Conservation (phyloP, 1,139 yeast species). For the Candida labiduridarum region DNA sequence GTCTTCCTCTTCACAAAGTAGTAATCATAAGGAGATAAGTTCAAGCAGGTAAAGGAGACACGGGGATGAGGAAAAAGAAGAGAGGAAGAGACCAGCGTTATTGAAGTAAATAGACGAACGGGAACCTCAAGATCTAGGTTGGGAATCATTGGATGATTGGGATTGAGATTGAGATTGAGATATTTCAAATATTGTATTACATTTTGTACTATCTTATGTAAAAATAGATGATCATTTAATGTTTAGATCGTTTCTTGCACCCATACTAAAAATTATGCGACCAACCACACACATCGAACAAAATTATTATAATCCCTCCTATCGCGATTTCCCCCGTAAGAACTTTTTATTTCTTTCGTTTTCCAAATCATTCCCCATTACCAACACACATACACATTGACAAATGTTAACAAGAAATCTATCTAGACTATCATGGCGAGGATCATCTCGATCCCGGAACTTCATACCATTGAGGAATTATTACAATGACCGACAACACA, state of each 20-base stretch:
- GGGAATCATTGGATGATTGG: constrained; percentile 31
- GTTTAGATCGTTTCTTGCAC: not conserved
- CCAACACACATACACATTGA: not conserved
- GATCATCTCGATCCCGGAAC: not conserved
- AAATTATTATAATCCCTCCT: not conserved
- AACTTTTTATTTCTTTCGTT: not conserved
- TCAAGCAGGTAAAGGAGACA: constrained; percentile 14
- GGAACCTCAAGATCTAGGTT: constrained; percentile 27
- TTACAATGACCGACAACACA: not conserved
- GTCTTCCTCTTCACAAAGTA: constrained; percentile 15
- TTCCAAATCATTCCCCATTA: not conserved
- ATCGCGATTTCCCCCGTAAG: not conserved
- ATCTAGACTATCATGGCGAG: not conserved
- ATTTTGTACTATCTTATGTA: not conserved
- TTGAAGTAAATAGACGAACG: constrained; percentile 32
- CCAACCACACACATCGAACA: not conserved
- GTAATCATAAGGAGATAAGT: too few relatives aligned
- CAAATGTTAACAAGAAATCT: constrained; percentile 1
- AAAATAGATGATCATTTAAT: not conserved
- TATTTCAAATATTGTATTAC: not conserved
- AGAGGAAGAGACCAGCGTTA: constrained; percentile 29
- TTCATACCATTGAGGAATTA: not conserved
- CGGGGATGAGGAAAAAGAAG: constrained; percentile 23
- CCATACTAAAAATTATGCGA: not conserved
- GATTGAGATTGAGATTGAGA: not conserved